Evolutionary conservation across 768 basidiomycete species (phyloP), one percentile per base, ranked within the genome.

Genomic region (Pleurotus djamor): DNA sequence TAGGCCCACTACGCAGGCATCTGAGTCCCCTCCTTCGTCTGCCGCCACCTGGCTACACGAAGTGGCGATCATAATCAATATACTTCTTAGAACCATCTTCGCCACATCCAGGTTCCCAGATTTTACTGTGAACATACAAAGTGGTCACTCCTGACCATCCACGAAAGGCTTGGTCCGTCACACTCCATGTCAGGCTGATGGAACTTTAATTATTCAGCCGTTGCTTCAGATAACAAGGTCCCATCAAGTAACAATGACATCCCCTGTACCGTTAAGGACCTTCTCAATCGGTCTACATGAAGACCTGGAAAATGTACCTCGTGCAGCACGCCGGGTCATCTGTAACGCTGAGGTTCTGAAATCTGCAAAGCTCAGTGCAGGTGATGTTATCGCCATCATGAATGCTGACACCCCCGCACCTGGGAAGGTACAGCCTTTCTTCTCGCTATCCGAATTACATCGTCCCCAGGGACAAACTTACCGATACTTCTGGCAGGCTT

Each of bases 281-380:
- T 83, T 84, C 67, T 73, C 66, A n/a, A 74, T 79, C 60, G 70
- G 72, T 61, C 50, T 75, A 34, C 69, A 71, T 59, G 72, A 72
- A 43, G 63, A 61, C 59, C 61, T 65, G 56, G 78, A 79, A 55
- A 67, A 67, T 58, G 68, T 68, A 37, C 74, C 78, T 64, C 87
- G 87, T 65, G 79, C 83, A 57, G 77, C 79, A 34, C 80, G 85
- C 65, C 87, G 88, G 65, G 70, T 93, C 69, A 72, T 85, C 67
- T 69, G 91, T 63, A 84, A 87, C 67, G 72, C 81, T 57, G 88
- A 90, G 50, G 67, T 77, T 45, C 68, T 92, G 54, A 91, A 87
- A 69, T 66, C 76, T 28, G 68, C 81, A 35, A 90, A 83, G 71
- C 66, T 88, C 7, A 82, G 76, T 57, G 88, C 91, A 38, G 89